Evolutionary conservation across 1,284 basidiomycete species (phyloP).

Genomic region (Sphagnurus paluster): DNA sequence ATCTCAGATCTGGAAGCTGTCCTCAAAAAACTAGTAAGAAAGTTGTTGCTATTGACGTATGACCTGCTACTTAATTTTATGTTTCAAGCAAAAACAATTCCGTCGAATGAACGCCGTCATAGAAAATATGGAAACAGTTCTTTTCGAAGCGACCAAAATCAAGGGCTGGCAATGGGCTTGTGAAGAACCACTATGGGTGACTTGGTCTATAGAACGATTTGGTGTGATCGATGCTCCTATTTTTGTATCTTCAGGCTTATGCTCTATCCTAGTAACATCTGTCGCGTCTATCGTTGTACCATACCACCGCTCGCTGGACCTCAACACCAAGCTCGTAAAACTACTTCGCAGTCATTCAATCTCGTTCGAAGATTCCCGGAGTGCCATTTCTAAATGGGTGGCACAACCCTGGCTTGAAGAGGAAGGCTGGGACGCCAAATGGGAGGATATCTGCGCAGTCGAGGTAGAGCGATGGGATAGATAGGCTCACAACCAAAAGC

Average conservation of each 20-base stretch:
- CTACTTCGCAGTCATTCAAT: constrained; percentile 62
- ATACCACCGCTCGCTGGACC: constrained; percentile 66
- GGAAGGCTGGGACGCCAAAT: constrained; percentile 63
- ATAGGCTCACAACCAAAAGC: constrained; percentile 15
- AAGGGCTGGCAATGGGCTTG: constrained; percentile 70
- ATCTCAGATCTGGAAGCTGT: constrained; percentile 61
- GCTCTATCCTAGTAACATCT: constrained; percentile 46
- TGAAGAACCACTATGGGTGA: constrained; percentile 73
- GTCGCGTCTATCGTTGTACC: constrained; percentile 57
- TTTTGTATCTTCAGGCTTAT: neutral
- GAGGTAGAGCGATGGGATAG: constrained; percentile 73
- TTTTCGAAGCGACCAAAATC: constrained; percentile 65
- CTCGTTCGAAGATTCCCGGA: constrained; percentile 66
- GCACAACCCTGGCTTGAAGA: constrained; percentile 65
- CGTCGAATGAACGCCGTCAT: constrained; percentile 58
- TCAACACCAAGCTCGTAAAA: constrained; percentile 56
- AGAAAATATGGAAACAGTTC: constrained; percentile 61
- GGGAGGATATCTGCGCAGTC: constrained; percentile 73
- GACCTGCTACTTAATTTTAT: neutral
- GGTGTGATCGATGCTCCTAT: constrained; percentile 41
- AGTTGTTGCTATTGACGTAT: neutral
- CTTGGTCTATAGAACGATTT: constrained; percentile 78
- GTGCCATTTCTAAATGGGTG: constrained; percentile 61
- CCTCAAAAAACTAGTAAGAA: constrained; percentile 60
- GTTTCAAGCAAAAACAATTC: constrained; percentile 64